phyloP scores from a whole-genome alignment of 2,329 filamentous ascomycete genomes.

The Zymoseptoria crescenta region DNA sequence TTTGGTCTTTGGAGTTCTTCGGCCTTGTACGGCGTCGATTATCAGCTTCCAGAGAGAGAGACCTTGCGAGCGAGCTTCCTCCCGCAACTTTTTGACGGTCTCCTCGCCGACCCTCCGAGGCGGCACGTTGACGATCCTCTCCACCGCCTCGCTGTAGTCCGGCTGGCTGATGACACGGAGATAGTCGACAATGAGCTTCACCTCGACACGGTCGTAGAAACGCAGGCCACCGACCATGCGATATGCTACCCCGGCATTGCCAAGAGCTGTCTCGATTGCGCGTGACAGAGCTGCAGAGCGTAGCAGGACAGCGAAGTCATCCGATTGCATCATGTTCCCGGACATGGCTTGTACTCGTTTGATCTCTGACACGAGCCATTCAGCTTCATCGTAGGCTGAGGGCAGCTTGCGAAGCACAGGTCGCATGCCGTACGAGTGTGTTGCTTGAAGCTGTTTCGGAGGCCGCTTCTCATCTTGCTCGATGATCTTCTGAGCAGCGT shows the following conservation, averaged over 20 bases:
- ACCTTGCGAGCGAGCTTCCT: slow-evolving; percentile 64
- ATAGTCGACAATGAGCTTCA: slow-evolving; percentile 83
- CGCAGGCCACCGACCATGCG: slow-evolving; percentile 84
- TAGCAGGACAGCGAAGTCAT: slow-evolving; percentile 81
- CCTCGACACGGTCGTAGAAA: slow-evolving; percentile 86
- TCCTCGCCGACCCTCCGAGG: slow-evolving; percentile 71
- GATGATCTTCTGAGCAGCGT: slow-evolving; percentile 74
- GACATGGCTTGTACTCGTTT: slow-evolving; percentile 61
- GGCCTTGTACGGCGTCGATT: slow-evolving; percentile 49
- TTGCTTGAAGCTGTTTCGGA: slow-evolving; percentile 68
- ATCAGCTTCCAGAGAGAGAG: slow-evolving; percentile 71
- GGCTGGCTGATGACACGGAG: slow-evolving; percentile 77
- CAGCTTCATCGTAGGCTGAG: slow-evolving; percentile 63
- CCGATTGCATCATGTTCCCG: slow-evolving; percentile 62
- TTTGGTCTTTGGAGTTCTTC: slow-evolving; percentile 44
- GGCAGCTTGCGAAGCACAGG: slow-evolving; percentile 73
- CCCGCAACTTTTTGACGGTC: slow-evolving; percentile 65
- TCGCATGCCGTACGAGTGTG: slow-evolving; percentile 69
- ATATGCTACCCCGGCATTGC: slow-evolving; percentile 75
- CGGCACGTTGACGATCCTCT: slow-evolving; percentile 77
- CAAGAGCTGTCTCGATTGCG: slow-evolving; percentile 75
- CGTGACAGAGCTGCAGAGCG: slow-evolving; percentile 75
- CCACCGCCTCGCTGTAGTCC: slow-evolving; percentile 76
- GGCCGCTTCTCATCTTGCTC: slow-evolving; percentile 79
- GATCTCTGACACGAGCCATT: slow-evolving; percentile 84